phyloP scores from a whole-genome alignment of 1,284 basidiomycete genomes.

The Ceratobasidium papillatum region DNA sequence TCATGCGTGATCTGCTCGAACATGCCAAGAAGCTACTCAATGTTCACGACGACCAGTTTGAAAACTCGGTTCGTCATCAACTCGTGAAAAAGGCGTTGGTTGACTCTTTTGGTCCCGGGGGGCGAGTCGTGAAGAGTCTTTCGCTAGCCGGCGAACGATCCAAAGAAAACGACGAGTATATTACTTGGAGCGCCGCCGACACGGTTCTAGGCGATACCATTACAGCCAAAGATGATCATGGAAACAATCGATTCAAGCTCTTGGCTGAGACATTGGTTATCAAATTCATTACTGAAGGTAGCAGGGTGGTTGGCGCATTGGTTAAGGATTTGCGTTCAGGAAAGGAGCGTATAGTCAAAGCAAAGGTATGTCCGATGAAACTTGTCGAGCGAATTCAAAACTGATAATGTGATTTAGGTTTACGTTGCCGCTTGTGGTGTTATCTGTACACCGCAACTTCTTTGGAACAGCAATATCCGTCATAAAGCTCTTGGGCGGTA shows the following conservation, averaged over 20 bases:
- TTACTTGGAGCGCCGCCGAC: slow-evolving; percentile 36
- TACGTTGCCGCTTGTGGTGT: slow-evolving; percentile 34
- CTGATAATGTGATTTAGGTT: background rate
- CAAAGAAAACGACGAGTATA: slow-evolving; percentile 25
- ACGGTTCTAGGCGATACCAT: slow-evolving; percentile 31
- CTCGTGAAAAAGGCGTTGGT: slow-evolving; percentile 30
- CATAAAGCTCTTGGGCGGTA: slow-evolving; percentile 28
- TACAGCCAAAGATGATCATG: background rate
- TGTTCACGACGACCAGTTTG: slow-evolving; percentile 27
- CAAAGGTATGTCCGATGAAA: slow-evolving; percentile 18
- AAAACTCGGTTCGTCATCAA: slow-evolving; percentile 25
- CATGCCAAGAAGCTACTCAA: slow-evolving; percentile 33
- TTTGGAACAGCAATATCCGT: slow-evolving; percentile 39
- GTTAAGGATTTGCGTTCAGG: slow-evolving; percentile 15
- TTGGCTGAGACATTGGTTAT: slow-evolving; percentile 23
- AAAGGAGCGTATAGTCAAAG: slow-evolving; percentile 1
- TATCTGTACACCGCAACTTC: slow-evolving; percentile 37
- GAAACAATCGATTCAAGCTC: slow-evolving; percentile 24
- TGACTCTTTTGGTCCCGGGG: background rate
- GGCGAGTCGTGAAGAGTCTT: slow-evolving; percentile 19
- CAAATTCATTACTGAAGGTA: slow-evolving; percentile 4
- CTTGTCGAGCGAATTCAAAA: background rate
- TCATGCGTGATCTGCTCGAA: slow-evolving; percentile 24
- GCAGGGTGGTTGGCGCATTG: background rate
- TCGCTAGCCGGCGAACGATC: slow-evolving; percentile 30